These are phyloP conservation scores for Xylaria hypoxylon DNA, from an alignment of 2,329 filamentous ascomycete species.

Conservation along the genomic window DNA sequence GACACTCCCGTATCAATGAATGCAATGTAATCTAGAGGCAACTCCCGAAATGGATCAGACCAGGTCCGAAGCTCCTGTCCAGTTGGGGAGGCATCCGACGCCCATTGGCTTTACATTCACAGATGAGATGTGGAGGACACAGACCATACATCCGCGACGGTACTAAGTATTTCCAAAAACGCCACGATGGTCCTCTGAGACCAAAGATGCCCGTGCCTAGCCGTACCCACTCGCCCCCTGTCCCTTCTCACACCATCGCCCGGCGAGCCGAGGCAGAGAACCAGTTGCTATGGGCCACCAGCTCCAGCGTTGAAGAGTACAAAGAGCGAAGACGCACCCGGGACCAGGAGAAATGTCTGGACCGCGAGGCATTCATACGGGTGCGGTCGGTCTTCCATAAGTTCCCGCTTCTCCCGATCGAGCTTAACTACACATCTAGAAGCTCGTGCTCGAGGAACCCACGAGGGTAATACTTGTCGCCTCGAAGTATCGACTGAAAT, in stretches of 20 bases:
- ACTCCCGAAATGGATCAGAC: not conserved
- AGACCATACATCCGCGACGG: not conserved
- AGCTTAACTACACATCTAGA: too few relatives aligned
- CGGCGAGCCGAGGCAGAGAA: not conserved
- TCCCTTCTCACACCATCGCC: not conserved
- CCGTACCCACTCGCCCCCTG: too few relatives aligned
- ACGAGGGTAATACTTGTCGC: too few relatives aligned
- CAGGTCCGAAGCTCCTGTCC: not conserved
- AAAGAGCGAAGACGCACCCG: slow-evolving; percentile 2
- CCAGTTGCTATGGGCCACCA: not conserved
- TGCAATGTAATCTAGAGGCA: not conserved
- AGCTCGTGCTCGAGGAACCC: too few relatives aligned
- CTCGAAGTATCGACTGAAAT: too few relatives aligned
- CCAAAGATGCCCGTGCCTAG: too few relatives aligned
- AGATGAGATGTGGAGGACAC: slow-evolving; percentile 15
- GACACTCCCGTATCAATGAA: not conserved
- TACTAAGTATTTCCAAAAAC: too few relatives aligned
- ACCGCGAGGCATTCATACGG: not conserved
- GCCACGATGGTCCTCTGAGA: too few relatives aligned
- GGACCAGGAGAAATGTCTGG: not conserved
- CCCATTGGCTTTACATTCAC: slow-evolving; percentile 23
- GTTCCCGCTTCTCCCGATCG: too few relatives aligned
- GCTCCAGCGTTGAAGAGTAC: slow-evolving; percentile 1
- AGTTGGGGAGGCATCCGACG: not conserved
- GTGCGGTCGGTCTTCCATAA: too few relatives aligned